phyloP scores from a whole-genome alignment of 2,329 filamentous ascomycete genomes.

The Sporothrix mexicana region DNA sequence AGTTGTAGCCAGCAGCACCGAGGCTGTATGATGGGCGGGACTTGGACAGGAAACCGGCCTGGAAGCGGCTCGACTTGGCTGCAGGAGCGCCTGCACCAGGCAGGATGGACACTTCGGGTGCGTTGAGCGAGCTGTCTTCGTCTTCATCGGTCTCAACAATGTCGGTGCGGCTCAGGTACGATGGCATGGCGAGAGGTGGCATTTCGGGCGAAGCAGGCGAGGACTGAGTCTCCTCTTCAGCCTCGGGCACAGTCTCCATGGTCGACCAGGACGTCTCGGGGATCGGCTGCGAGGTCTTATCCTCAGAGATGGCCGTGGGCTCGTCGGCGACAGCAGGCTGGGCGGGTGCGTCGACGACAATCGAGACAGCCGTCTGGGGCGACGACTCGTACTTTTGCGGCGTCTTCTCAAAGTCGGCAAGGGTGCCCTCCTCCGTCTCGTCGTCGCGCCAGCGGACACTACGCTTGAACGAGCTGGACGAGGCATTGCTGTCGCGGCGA shows the following conservation, averaged over 20 bases:
- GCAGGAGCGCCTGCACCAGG: conserved; percentile 35
- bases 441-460: conserved; percentile 93
- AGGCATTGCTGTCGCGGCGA: conserved; percentile 26
- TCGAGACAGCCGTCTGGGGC: conserved; percentile 51
- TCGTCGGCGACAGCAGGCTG: not conserved
- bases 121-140: conserved; percentile 34
- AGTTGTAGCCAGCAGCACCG: conserved; percentile 45
- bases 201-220: conserved; percentile 55
- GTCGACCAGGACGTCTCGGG: conserved; percentile 17
- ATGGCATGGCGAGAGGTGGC: conserved; percentile 14
- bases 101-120: conserved; percentile 52
- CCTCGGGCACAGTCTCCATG: conserved; percentile 33
- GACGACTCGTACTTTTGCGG: conserved; percentile 69
- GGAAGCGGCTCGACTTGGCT: conserved; percentile 76
- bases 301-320: not conserved
- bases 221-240: conserved; percentile 23
- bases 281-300: not conserved
- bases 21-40: conserved; percentile 38
- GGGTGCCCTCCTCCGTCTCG: conserved; percentile 76
- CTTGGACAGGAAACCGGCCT: conserved; percentile 82
- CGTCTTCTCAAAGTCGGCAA: conserved; percentile 92
- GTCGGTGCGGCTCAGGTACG: conserved; percentile 34
- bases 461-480: conserved; percentile 62
- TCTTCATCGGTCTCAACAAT: conserved; percentile 31
- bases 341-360: conserved; percentile 10